Base-by-base conservation (phyloP, 306 rosid genomes). In the Psophocarpus tetragonolobus region DNA sequence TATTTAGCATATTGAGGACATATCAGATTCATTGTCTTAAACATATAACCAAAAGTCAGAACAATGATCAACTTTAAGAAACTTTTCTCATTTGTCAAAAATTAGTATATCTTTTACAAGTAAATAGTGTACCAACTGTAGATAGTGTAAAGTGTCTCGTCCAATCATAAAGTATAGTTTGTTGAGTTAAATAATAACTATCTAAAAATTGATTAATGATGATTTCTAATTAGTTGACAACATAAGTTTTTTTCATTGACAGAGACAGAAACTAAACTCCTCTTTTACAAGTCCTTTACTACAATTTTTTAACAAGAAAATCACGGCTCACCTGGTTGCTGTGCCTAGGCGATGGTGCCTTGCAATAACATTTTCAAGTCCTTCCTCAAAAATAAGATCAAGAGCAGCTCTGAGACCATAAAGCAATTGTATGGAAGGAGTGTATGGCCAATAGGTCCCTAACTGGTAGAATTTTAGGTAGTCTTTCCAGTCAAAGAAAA, bases 361-460 rank as follows among this genome's bases (percentile, higher is more conserved):
- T 17, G 88, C 92, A 61, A 96, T 72, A 13, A 96, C 90, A 85
- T 96, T 91, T 1, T 92, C 99, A 41, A 96, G 97, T 58, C 99
- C 98, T 90, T 92, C 97, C 91, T 92, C 99, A 79, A 90, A 92
- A 47, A 92, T 23, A 35, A 95, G 91, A 87, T 95, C 98, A 93
- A 95, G 96, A 53, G 91, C 97, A 36, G 94, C 86, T 80, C 96
- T 88, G 2, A 92, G 93, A 42, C 99, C 99, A 81, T 96, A 96
- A 27, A 96, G 71, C 76, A 94, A 75, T 74, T 94, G 98, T 82
- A 94, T 85, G 58, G 98, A 92, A 81, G 99, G 99, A 81, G 99
- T 92, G 89, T 96, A 96, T 10, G 99, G 99, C 99, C 99, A 96
- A 74, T 54, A 96, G 63, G 97, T 87, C 61, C 99, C 99, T 83